Percentiles rank a stretch among this genome's conserved stretches.
phyloP scores from a whole-genome alignment of 1,284 basidiomycete species.

The Ceratobasidium theobromae region DNA sequence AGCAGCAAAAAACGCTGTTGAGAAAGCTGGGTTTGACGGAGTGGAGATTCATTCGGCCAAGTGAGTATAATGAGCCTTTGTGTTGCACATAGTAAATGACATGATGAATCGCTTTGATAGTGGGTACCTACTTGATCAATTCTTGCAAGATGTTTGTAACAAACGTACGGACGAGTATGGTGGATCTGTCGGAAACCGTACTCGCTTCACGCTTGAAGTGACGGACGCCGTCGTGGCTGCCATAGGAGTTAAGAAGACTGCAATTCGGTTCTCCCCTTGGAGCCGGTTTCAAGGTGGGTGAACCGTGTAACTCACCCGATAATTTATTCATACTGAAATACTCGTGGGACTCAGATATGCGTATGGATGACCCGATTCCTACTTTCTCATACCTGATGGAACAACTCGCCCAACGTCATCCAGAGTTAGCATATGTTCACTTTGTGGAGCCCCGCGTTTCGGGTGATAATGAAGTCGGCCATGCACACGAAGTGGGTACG shows the following conservation, averaged over 20 bases:
- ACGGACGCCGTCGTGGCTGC: constrained; percentile 44
- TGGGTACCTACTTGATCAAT: constrained; percentile 49
- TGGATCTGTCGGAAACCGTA: constrained; percentile 49
- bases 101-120: neutral
- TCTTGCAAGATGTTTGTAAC: constrained; percentile 46
- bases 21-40: constrained; percentile 51
- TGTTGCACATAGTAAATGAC: neutral
- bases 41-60: constrained; percentile 49
- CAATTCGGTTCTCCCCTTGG: constrained; percentile 47
- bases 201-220: constrained; percentile 47
- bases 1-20: constrained; percentile 46
- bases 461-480: constrained; percentile 38
- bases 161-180: constrained; percentile 51
- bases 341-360: constrained; percentile 5
- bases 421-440: constrained; percentile 6
- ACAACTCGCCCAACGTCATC: neutral
- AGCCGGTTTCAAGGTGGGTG: constrained; percentile 40
- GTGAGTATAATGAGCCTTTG: constrained; percentile 33
- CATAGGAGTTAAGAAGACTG: constrained; percentile 46
- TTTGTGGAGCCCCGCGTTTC: constrained; percentile 25
- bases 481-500: constrained; percentile 39
- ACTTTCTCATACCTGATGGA: constrained; percentile 21
- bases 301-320: neutral
- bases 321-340: neutral
- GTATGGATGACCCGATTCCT: constrained; percentile 30